phyloP scores from a whole-genome alignment of 2,329 filamentous ascomycete genomes.

The Decorospora gaudefroyi region DNA sequence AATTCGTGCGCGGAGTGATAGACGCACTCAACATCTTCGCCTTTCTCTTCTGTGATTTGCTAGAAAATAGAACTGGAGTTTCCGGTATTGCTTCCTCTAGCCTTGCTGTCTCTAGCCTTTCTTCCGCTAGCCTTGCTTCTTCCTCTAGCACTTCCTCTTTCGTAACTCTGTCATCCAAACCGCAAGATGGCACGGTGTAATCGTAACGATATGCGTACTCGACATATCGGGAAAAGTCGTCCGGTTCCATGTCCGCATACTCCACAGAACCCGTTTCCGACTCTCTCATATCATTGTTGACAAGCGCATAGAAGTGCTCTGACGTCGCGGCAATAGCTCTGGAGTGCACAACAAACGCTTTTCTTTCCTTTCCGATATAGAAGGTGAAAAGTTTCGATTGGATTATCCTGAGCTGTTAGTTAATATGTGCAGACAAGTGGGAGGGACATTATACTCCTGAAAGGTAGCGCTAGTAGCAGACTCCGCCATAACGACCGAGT shows the following conservation, averaged over 20 bases:
- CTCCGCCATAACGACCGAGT: no score
- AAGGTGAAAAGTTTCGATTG: conserved; percentile 34
- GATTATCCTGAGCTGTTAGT: conserved; percentile 15
- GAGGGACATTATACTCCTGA: conserved; percentile 8
- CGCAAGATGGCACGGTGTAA: conserved; percentile 25
- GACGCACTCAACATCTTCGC: rapidly evolving
- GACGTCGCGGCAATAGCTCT: conserved; percentile 27
- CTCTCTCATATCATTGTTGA: conserved; percentile 31
- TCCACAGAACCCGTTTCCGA: conserved; percentile 18
- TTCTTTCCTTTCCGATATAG: conserved; percentile 25
- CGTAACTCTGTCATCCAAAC: not conserved
- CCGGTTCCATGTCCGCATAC: conserved; percentile 22
- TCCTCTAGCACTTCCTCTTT: not conserved
- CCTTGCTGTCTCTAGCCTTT: not conserved
- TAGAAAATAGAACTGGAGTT: not conserved
- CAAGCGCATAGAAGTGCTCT: conserved; percentile 21
- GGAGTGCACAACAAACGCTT: conserved; percentile 24
- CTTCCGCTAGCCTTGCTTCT: not conserved
- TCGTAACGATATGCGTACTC: conserved; percentile 35
- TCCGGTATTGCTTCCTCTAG: not conserved
- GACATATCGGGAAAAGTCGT: conserved; percentile 35
- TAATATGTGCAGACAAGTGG: not conserved
- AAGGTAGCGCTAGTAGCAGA: conserved; percentile 5
- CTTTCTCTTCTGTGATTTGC: not conserved
- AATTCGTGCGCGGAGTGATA: not conserved